Conservation (phyloP, 805 yeast genomes). For the Metschnikowia santaceciliae region DNA sequence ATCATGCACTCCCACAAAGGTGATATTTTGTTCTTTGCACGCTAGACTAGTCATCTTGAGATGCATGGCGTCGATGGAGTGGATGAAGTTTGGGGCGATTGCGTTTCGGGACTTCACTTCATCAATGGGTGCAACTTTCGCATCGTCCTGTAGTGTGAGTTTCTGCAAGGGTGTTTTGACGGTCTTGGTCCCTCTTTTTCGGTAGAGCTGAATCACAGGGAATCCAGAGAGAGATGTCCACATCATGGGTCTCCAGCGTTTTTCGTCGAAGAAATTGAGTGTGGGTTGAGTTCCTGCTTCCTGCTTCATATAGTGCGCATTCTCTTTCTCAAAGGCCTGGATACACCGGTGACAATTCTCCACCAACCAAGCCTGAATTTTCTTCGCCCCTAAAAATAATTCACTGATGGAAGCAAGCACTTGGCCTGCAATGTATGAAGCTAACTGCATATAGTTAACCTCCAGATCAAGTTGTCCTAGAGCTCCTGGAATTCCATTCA, state of each 20-base stretch:
- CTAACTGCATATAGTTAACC: neutral
- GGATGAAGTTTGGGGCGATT: conserved; percentile 43
- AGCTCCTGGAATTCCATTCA: too few species aligned
- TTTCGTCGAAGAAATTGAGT: conserved; percentile 20
- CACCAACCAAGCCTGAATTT: conserved; percentile 35
- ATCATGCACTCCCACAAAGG: conserved; percentile 41
- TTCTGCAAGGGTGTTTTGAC: conserved; percentile 24
- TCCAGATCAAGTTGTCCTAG: too few species aligned
- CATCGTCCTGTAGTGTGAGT: conserved; percentile 19
- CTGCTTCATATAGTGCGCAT: neutral
- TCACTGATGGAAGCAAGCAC: conserved; percentile 17
- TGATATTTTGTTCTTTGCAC: conserved; percentile 17
- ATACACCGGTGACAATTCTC: conserved; percentile 29
- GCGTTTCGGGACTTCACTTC: conserved; percentile 31
- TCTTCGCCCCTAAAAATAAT: conserved; percentile 31
- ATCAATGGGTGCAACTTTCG: conserved; percentile 23
- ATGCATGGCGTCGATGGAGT: conserved; percentile 40
- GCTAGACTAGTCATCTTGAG: conserved; percentile 33
- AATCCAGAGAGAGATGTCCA: conserved; percentile 42
- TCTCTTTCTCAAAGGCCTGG: conserved; percentile 20
- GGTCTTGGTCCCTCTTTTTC: conserved; percentile 12
- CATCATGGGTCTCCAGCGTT: conserved; percentile 32
- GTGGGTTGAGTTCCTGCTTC: neutral
- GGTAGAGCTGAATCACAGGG: conserved; percentile 38
- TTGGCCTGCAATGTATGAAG: conserved; percentile 11